Percentiles rank a stretch among this genome's conserved stretches.
Conservation (phyloP, 2,329 filamentous ascomycete species). For the Fusarium sp. region DNA sequence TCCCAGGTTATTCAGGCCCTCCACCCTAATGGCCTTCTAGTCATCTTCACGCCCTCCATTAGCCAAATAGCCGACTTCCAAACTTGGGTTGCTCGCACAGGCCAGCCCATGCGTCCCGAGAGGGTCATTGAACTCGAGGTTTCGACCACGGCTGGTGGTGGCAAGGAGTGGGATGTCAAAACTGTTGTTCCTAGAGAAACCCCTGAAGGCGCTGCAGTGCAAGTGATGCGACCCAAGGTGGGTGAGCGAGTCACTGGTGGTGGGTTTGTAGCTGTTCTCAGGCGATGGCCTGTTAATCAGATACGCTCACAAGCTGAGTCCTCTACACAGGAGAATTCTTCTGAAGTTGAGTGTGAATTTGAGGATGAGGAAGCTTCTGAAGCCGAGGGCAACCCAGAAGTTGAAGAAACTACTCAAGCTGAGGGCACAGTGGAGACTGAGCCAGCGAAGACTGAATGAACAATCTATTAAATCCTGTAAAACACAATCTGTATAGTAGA, state of each 20-base stretch:
- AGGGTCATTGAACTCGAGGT: constrained; percentile 66
- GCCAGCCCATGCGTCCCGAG: constrained; percentile 65
- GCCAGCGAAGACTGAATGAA: not conserved
- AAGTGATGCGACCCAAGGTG: constrained; percentile 55
- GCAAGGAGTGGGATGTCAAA: constrained; percentile 72
- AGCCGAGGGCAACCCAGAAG: no score
- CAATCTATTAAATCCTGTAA: not conserved
- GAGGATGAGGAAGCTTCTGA: not conserved
- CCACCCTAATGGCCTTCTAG: constrained; percentile 69
- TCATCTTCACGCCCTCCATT: constrained; percentile 80
- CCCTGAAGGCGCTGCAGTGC: constrained; percentile 41
- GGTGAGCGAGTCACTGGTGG: constrained; percentile 52
- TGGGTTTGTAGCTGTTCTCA: constrained; percentile 53
- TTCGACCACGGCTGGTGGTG: constrained; percentile 54
- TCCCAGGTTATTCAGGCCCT: constrained; percentile 65
- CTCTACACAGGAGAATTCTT: constrained; percentile 1
- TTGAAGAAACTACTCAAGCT: not conserved
- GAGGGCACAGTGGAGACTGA: not conserved
- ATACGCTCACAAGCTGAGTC: constrained; percentile 6
- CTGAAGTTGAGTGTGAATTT: not conserved
- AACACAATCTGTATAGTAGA: constrained; percentile 1
- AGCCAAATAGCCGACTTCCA: constrained; percentile 76
- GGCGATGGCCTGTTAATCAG: constrained; percentile 43
- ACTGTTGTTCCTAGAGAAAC: constrained; percentile 50
- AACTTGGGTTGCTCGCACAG: constrained; percentile 57